These are phyloP conservation scores for Camptophora hylomeconis DNA, from an alignment of 2,329 filamentous ascomycete species.

Conservation along the genomic window DNA sequence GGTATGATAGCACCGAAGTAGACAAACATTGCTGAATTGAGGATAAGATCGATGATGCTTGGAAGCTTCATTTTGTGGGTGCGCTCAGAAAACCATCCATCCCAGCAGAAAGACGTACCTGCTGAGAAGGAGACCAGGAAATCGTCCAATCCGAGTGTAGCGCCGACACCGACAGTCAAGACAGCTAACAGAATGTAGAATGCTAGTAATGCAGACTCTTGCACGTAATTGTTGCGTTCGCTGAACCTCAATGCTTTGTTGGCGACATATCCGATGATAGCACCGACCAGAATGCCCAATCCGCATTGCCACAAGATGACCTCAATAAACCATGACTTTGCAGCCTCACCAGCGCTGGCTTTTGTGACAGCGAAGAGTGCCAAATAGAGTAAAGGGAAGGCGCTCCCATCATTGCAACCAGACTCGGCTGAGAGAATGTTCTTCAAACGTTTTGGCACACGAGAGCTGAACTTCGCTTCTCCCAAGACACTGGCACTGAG, in stretches of 20 bases:
- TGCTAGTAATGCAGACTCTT: slow-evolving; percentile 36
- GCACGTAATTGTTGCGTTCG: slow-evolving; percentile 32
- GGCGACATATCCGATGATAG: slow-evolving; percentile 34
- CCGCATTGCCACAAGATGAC: slow-evolving; percentile 43
- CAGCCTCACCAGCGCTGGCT: slow-evolving; percentile 23
- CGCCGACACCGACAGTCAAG: slow-evolving; percentile 38
- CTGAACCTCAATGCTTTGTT: slow-evolving; percentile 38
- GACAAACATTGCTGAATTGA: slow-evolving; percentile 43
- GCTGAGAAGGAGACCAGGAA: slow-evolving; percentile 45
- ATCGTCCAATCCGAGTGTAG: slow-evolving; percentile 40
- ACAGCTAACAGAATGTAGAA: slow-evolving; percentile 45
- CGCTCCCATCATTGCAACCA: slow-evolving; percentile 42
- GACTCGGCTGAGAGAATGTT: slow-evolving; percentile 41
- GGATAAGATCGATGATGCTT: slow-evolving; percentile 39
- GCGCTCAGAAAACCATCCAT: slow-evolving; percentile 39
- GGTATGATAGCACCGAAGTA: slow-evolving; percentile 44
- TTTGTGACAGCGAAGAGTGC: slow-evolving; percentile 34
- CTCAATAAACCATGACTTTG: slow-evolving; percentile 40
- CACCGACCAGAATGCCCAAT: slow-evolving; percentile 34
- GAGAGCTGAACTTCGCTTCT: slow-evolving; percentile 38
- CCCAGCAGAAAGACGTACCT: slow-evolving; percentile 40
- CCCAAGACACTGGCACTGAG: slow-evolving; percentile 41
- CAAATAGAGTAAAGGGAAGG: slow-evolving; percentile 44
- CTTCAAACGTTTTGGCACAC: slow-evolving; percentile 39
- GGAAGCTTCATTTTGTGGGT: slow-evolving; percentile 34